Conservation (phyloP, 257 asterid species). For the Paulownia fortunei region DNA sequence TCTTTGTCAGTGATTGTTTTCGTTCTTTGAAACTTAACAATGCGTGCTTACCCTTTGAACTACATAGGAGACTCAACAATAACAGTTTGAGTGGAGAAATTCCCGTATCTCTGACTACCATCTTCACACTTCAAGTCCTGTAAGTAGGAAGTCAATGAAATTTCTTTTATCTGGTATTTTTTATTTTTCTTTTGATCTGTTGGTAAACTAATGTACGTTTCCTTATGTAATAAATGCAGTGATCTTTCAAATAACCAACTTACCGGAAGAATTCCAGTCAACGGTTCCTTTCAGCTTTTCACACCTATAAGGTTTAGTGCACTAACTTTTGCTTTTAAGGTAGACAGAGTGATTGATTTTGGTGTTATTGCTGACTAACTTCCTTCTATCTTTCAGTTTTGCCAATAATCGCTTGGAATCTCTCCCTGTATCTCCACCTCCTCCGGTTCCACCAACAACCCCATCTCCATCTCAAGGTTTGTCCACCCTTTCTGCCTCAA, state of each 20-base stretch:
- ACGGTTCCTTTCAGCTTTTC: slow-evolving; percentile 90
- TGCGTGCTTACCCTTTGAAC: slow-evolving; percentile 28
- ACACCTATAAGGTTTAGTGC: slow-evolving; percentile 86
- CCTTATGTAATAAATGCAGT: slow-evolving; percentile 51
- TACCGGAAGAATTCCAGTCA: slow-evolving; percentile 69
- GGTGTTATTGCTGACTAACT: slow-evolving; percentile 32
- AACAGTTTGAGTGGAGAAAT: slow-evolving; percentile 73
- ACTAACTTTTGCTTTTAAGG: slow-evolving; percentile 23
- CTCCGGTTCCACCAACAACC: slow-evolving; percentile 56
- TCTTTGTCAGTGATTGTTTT: neutral
- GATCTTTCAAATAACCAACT: slow-evolving; percentile 85
- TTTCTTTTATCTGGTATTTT: neutral
- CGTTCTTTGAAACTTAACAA: slow-evolving; percentile 20
- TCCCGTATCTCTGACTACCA: slow-evolving; percentile 68
- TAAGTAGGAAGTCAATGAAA: slow-evolving; percentile 49
- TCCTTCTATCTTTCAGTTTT: slow-evolving; percentile 62
- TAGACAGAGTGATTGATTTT: slow-evolving; percentile 11
- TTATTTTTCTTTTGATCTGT: slow-evolving; percentile 13
- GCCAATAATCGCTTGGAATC: slow-evolving; percentile 54
- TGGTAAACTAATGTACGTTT: slow-evolving; percentile 21
- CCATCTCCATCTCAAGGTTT: slow-evolving; percentile 63
- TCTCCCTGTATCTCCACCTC: slow-evolving; percentile 76
- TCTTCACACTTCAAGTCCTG: slow-evolving; percentile 95
- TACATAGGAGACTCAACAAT: slow-evolving; percentile 92
- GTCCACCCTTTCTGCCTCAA: slow-evolving; percentile 6